phyloP scores from a whole-genome alignment of 2,329 filamentous ascomycete genomes.

The Penicillium sp. region DNA sequence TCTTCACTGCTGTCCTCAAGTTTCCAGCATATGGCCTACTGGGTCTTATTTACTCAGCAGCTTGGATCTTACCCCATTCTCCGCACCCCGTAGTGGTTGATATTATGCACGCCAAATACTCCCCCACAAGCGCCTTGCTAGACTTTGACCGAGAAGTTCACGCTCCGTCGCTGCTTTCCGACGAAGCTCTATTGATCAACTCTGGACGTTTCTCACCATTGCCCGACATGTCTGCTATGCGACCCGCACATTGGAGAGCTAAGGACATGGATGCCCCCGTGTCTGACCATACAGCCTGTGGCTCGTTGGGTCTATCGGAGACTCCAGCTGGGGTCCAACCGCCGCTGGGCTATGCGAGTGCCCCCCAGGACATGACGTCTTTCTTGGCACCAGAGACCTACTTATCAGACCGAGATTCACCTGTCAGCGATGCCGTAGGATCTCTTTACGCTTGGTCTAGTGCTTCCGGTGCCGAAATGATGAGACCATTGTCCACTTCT shows the following conservation, averaged over 20 bases:
- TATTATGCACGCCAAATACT: constrained; percentile 22
- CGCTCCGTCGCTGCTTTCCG: not conserved
- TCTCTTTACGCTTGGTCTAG: constrained; percentile 33
- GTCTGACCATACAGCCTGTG: constrained; percentile 10
- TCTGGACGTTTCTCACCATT: constrained; percentile 2
- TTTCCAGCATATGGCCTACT: not conserved
- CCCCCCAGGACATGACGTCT: constrained; percentile 18
- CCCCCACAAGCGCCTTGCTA: constrained; percentile 14
- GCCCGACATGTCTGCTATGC: constrained; percentile 15
- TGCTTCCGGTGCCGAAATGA: constrained; percentile 23
- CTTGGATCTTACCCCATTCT: not conserved
- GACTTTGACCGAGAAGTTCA: constrained; percentile 20
- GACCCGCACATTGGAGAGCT: constrained; percentile 8
- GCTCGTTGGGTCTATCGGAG: constrained; percentile 15
- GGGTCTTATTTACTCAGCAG: not conserved
- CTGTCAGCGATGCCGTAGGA: constrained; percentile 24
- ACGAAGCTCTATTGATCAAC: constrained; percentile 6
- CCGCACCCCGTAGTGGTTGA: constrained; percentile 8
- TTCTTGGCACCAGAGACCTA: constrained; percentile 26
- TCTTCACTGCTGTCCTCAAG: not conserved
- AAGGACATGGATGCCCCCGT: constrained; percentile 12
- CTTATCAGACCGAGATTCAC: constrained; percentile 23
- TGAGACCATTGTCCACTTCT: constrained; percentile 15
- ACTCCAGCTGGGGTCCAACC: constrained; percentile 20
- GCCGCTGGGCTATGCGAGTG: constrained; percentile 11